These are phyloP conservation scores for Emericellopsis cladophorae DNA, from an alignment of 2,329 filamentous ascomycete genomes.

Conservation along the genomic window DNA sequence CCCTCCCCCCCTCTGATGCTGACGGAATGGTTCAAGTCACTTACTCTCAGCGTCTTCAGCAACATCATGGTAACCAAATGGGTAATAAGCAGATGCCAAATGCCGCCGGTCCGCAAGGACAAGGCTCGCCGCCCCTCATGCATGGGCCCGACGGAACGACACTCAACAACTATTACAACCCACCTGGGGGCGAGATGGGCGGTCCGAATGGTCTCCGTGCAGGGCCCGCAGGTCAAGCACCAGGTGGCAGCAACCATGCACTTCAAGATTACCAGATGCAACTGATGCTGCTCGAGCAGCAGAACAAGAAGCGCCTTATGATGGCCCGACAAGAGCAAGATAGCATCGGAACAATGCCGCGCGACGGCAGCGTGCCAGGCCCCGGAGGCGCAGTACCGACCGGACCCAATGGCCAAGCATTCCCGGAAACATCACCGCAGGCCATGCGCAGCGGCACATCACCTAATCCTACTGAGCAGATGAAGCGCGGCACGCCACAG, in stretches of 20 bases:
- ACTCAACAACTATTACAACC: slow-evolving; percentile 50
- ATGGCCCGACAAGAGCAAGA: slow-evolving; percentile 77
- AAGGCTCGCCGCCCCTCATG: slow-evolving; percentile 71
- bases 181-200: slow-evolving; percentile 36
- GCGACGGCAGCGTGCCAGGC: slow-evolving; percentile 31
- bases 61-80: slow-evolving; percentile 72
- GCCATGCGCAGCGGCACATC: slow-evolving; percentile 58
- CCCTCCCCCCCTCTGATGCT: slow-evolving; percentile 40
- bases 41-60: slow-evolving; percentile 74
- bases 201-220: slow-evolving; percentile 46
- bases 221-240: slow-evolving; percentile 33
- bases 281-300: slow-evolving; percentile 73
- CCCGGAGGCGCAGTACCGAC: slow-evolving; percentile 40
- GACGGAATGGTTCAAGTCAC: slow-evolving; percentile 79
- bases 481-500: slow-evolving; percentile 67
- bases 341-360: slow-evolving; percentile 33
- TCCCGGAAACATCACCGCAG: slow-evolving; percentile 59
- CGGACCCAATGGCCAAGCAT: slow-evolving; percentile 47
- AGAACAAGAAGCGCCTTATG: slow-evolving; percentile 76
- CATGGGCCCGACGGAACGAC: slow-evolving; percentile 53
- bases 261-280: slow-evolving; percentile 86
- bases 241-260: slow-evolving; percentile 57
- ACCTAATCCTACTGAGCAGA: slow-evolving; percentile 65
- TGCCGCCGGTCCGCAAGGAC: slow-evolving; percentile 55
- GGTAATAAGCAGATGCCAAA: slow-evolving; percentile 71